These are phyloP conservation scores for Lactarius trivialis DNA, from an alignment of 768 basidiomycete species.

Conservation along the genomic window DNA sequence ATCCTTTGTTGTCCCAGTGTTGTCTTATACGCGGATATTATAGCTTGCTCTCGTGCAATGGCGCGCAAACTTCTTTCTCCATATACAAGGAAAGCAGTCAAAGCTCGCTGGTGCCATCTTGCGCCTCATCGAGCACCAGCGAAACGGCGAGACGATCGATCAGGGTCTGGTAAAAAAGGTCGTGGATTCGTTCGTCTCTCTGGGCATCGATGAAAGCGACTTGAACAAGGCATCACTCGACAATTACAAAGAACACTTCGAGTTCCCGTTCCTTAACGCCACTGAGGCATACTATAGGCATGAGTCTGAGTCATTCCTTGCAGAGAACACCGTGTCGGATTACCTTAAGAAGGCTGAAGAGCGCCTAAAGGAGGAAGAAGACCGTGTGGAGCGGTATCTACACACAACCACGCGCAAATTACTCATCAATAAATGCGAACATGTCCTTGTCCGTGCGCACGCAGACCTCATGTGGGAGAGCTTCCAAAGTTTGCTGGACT, in stretches of 20 bases:
- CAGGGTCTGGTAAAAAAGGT: slow-evolving; percentile 90
- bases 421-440: slow-evolving; percentile 78
- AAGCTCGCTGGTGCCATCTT: slow-evolving; percentile 86
- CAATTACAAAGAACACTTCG: slow-evolving; percentile 88
- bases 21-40: slow-evolving; percentile 5
- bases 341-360: slow-evolving; percentile 95
- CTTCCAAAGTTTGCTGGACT: slow-evolving; percentile 86
- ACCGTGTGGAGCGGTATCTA: slow-evolving; percentile 89
- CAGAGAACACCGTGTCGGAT: slow-evolving; percentile 84
- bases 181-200: slow-evolving; percentile 90
- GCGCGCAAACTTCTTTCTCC: slow-evolving; percentile 85
- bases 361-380: slow-evolving; percentile 88
- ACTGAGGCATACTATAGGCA: slow-evolving; percentile 89
- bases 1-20: neutral
- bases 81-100: slow-evolving; percentile 72
- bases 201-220: slow-evolving; percentile 89
- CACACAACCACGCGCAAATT: slow-evolving; percentile 83
- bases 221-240: slow-evolving; percentile 90
- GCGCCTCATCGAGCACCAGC: slow-evolving; percentile 83
- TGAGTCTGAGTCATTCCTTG: slow-evolving; percentile 87
- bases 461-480: slow-evolving; percentile 83
- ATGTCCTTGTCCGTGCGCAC: slow-evolving; percentile 85
- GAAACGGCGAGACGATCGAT: slow-evolving; percentile 92
- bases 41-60: slow-evolving; percentile 94
- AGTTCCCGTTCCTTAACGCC: slow-evolving; percentile 78